Evolutionary conservation across 345 rosid species (phyloP).

Genomic region (Mallotus nudiflorus): DNA sequence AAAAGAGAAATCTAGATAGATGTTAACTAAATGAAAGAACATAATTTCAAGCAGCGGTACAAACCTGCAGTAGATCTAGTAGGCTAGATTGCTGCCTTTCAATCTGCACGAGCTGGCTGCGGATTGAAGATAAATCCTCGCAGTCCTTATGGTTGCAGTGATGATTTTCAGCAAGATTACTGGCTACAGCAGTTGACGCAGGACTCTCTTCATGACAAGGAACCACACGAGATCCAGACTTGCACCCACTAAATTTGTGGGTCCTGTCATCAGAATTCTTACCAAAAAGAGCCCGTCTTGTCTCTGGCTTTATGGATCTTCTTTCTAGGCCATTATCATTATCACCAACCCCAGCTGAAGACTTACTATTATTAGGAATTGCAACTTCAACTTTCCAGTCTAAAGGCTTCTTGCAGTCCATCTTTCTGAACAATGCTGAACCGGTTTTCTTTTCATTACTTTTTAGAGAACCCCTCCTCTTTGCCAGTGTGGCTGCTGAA

Average conservation of each 20-base stretch:
- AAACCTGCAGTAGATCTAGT: conserved; percentile 87
- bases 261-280: conserved; percentile 50
- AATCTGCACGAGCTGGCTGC: conserved; percentile 83
- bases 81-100: conserved; percentile 91
- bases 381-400: conserved; percentile 57
- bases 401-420: conserved; percentile 48
- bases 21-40: conserved; percentile 1
- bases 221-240: conserved; percentile 59
- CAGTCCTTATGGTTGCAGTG: conserved; percentile 60
- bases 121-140: conserved; percentile 75
- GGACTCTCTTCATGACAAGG: conserved; percentile 47
- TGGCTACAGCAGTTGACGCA: conserved; percentile 33
- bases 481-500: conserved; percentile 45
- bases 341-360: conserved; percentile 32
- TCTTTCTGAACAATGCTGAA: conserved; percentile 30
- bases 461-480: conserved; percentile 51
- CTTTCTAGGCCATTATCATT: conserved; percentile 27
- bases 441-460: conserved; percentile 46
- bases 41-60: conserved; percentile 30
- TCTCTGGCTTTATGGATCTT: conserved; percentile 41
- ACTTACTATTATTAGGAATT: conserved; percentile 24
- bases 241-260: conserved; percentile 50
- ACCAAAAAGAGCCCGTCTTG: conserved; percentile 44
- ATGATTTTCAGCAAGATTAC: conserved; percentile 49
- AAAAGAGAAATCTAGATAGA: neutral